phyloP scores from a whole-genome alignment of 106 monocot species.

The Allium sativum region DNA sequence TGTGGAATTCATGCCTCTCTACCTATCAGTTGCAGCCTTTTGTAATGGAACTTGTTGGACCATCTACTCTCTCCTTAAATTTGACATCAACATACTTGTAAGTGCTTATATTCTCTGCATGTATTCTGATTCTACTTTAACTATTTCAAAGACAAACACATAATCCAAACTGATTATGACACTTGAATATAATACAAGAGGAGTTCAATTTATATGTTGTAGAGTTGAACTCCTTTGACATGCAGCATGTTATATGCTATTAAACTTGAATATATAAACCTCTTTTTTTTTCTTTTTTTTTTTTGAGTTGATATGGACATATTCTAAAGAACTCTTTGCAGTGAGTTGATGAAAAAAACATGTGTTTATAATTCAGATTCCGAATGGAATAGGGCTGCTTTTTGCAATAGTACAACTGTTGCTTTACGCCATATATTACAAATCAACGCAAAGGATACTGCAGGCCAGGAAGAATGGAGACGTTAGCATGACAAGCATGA shows the following conservation, averaged over 20 bases:
- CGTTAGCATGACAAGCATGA: background rate
- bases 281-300: too few relatives aligned
- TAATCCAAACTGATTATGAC: too few relatives aligned
- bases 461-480: slow-evolving; percentile 24
- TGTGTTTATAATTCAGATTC: slow-evolving; percentile 7
- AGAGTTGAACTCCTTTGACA: too few relatives aligned
- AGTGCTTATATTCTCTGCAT: background rate
- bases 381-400: slow-evolving; percentile 29
- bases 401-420: slow-evolving; percentile 36
- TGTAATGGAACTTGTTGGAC: slow-evolving; percentile 11
- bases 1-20: slow-evolving; percentile 45
- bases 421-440: slow-evolving; percentile 26
- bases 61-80: slow-evolving; percentile 8
- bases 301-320: too few relatives aligned
- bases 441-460: slow-evolving; percentile 28
- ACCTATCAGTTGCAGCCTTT: slow-evolving; percentile 6
- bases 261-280: too few relatives aligned
- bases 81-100: slow-evolving; percentile 9
- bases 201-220: too few relatives aligned
- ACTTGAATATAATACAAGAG: too few relatives aligned
- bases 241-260: too few relatives aligned
- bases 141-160: background rate
- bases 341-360: background rate
- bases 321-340: too few relatives aligned
- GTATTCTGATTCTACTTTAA: background rate